Evolutionary conservation across 1,284 basidiomycete genomes (phyloP).

Genomic region (Agroathelia rolfsii): DNA sequence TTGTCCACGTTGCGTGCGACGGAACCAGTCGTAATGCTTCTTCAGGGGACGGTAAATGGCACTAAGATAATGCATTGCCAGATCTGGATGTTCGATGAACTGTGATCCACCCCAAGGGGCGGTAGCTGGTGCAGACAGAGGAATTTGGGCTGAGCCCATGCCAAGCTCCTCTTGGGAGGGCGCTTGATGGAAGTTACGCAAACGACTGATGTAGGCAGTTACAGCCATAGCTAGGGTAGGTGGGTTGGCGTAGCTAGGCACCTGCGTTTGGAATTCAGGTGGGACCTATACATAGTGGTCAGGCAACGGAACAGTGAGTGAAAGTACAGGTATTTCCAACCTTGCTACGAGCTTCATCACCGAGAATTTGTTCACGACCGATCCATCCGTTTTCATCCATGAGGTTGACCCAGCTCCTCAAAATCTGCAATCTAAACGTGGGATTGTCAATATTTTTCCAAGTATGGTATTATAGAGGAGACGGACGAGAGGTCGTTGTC

Average conservation of each 20-base stretch:
- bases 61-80: constrained; percentile 60
- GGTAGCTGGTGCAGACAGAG: constrained; percentile 24
- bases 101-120: constrained; percentile 26
- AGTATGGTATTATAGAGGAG: not conserved
- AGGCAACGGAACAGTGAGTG: constrained; percentile 5
- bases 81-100: constrained; percentile 47
- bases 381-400: constrained; percentile 95
- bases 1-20: constrained; percentile 85
- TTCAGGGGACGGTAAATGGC: constrained; percentile 79
- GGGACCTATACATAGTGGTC: constrained; percentile 53
- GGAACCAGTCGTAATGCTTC: constrained; percentile 93
- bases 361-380: constrained; percentile 88
- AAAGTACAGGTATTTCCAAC: constrained; percentile 24
- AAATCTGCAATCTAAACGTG: constrained; percentile 58
- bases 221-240: constrained; percentile 89
- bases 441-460: constrained; percentile 4
- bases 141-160: constrained; percentile 38
- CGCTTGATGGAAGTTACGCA: constrained; percentile 34
- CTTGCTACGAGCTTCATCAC: constrained; percentile 89
- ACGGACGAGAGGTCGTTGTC: constrained; percentile 79
- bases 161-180: constrained; percentile 53
- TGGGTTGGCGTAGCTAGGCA: constrained; percentile 89
- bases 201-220: constrained; percentile 74
- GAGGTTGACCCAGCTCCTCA: constrained; percentile 82
- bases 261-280: constrained; percentile 82